These are phyloP conservation scores for Puccinia novopanici DNA, from an alignment of 1,284 basidiomycete genomes.

Conservation along the genomic window DNA sequence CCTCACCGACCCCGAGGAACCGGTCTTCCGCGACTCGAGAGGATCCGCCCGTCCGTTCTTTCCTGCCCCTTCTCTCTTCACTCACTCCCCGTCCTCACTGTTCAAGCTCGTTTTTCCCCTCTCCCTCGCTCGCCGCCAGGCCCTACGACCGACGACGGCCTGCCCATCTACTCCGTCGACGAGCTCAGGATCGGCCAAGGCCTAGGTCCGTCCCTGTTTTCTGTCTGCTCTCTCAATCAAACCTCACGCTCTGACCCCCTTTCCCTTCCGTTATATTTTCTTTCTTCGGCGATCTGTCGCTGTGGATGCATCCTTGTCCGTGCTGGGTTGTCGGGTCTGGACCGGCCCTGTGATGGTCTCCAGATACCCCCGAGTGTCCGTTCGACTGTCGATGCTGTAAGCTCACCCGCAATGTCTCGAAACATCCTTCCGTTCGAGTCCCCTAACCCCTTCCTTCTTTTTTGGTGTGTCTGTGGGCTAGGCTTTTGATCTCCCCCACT, in stretches of 20 bases:
- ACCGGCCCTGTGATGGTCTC: neutral
- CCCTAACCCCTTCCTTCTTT: too few relatives aligned
- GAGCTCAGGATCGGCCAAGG: conserved; percentile 30
- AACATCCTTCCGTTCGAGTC: neutral
- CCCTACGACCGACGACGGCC: conserved; percentile 9
- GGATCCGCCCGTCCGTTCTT: too few relatives aligned
- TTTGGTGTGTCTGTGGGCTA: too few relatives aligned
- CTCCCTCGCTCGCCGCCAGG: neutral
- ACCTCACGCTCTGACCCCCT: too few relatives aligned
- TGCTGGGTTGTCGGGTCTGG: neutral
- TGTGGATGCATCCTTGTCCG: neutral
- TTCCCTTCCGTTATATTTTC: neutral
- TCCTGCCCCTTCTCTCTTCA: too few relatives aligned
- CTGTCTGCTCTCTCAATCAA: neutral
- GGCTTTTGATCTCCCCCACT: too few relatives aligned
- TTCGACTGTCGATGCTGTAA: conserved; percentile 36
- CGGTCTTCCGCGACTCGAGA: too few relatives aligned
- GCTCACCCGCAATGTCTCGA: too few relatives aligned
- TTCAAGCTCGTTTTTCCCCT: too few relatives aligned
- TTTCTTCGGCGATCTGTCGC: neutral
- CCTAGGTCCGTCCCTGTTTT: neutral
- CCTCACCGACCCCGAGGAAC: too few relatives aligned
- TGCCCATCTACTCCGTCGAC: conserved; percentile 18
- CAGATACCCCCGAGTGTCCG: conserved; percentile 30
- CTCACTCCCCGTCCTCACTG: too few relatives aligned